Conservation (phyloP, 2,329 filamentous ascomycete genomes). For the Mollisiaceae sp. region DNA sequence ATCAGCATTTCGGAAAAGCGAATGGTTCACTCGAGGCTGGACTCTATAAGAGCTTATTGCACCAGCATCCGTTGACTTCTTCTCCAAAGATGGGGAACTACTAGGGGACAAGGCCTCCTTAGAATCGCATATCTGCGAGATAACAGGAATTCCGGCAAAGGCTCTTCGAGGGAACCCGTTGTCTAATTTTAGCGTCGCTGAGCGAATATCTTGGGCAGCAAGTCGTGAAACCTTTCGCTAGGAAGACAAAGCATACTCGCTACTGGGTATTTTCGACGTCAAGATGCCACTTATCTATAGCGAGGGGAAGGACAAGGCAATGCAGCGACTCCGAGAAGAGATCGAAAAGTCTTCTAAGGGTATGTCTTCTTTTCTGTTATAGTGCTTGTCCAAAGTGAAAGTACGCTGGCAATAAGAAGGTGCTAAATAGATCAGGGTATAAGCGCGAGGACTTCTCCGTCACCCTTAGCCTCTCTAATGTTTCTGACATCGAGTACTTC, state of each 20-base stretch:
- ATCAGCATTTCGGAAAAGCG: conserved; percentile 3
- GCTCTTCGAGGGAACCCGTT: conserved; percentile 26
- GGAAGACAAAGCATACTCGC: not conserved
- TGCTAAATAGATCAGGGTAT: conserved; percentile 16
- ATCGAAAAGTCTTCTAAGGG: conserved; percentile 35
- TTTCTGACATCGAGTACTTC: conserved; percentile 40
- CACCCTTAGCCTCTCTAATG: conserved; percentile 38
- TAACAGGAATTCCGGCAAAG: conserved; percentile 26
- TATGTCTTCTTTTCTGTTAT: conserved; percentile 6
- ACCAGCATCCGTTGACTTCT: conserved; percentile 22
- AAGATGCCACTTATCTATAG: conserved; percentile 24
- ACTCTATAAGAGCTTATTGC: conserved; percentile 31
- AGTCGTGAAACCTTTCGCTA: not conserved
- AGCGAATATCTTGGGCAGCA: conserved; percentile 39
- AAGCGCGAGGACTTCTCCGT: conserved; percentile 38
- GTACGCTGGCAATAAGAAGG: not conserved
- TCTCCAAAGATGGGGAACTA: conserved; percentile 24
- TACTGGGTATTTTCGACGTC: not conserved
- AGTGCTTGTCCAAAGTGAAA: not conserved
- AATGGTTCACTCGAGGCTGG: conserved; percentile 7
- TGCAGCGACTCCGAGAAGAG: conserved; percentile 38
- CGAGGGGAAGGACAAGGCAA: conserved; percentile 1
- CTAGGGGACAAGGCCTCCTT: conserved; percentile 28
- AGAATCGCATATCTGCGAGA: conserved; percentile 29
- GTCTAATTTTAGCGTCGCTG: conserved; percentile 24